phyloP scores from a whole-genome alignment of 495 filamentous ascomycete species.

The Talaromyces stipitatus region DNA sequence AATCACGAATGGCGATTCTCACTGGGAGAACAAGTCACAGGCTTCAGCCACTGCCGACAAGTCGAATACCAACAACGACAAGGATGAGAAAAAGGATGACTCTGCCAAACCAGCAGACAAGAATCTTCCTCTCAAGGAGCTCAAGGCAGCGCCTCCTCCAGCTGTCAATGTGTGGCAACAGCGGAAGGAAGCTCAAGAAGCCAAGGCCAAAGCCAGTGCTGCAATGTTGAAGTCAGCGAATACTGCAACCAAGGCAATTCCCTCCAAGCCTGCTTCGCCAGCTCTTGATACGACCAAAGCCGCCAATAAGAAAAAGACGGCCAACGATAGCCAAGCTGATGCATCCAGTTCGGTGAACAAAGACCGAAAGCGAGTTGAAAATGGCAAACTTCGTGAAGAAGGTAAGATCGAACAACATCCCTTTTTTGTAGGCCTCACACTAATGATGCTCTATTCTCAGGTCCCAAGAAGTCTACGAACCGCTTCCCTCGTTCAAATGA shows the following conservation, averaged over 20 bases:
- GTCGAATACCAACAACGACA: constrained; percentile 27
- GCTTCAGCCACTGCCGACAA: constrained; percentile 31
- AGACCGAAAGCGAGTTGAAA: constrained; percentile 35
- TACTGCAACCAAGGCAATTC: constrained; percentile 18
- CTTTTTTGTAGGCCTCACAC: not conserved
- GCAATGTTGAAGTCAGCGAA: constrained; percentile 16
- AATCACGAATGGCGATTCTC: constrained; percentile 54
- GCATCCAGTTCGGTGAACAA: constrained; percentile 20
- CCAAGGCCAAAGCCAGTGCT: constrained; percentile 51
- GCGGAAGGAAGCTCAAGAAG: constrained; percentile 60
- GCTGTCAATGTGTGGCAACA: constrained; percentile 80
- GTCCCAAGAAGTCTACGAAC: constrained; percentile 9
- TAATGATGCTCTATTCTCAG: constrained; percentile 2
- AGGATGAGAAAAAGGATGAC: constrained; percentile 39
- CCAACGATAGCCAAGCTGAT: constrained; percentile 15
- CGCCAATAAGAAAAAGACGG: constrained; percentile 38
- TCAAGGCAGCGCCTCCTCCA: constrained; percentile 76
- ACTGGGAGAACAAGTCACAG: constrained; percentile 63
- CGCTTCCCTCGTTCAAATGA: constrained; percentile 41
- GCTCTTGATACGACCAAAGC: constrained; percentile 35
- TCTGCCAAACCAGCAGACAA: constrained; percentile 29
- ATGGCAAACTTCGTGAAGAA: constrained; percentile 35
- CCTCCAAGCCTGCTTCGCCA: constrained; percentile 27
- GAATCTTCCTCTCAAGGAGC: constrained; percentile 49
- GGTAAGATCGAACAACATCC: constrained; percentile 13